Conservation (phyloP, 495 filamentous ascomycete genomes). For the Darksidea phi region DNA sequence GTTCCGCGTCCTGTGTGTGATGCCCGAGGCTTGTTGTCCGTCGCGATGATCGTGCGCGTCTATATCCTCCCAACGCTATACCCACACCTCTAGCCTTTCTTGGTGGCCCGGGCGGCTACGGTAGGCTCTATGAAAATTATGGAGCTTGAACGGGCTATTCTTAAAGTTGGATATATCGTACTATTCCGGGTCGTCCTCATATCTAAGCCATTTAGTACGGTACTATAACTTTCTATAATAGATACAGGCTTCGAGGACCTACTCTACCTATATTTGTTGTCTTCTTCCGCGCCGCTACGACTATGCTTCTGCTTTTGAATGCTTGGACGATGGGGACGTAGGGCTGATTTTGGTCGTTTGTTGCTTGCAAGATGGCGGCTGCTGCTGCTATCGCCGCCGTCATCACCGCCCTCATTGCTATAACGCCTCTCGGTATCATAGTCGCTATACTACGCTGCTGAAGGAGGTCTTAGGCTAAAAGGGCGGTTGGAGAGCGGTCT, state of each 20-base stretch:
- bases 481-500: constrained; percentile 6
- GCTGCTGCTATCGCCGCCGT: too few relatives aligned
- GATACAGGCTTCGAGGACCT: too few relatives aligned
- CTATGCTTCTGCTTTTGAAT: constrained; percentile 5
- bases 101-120: neutral
- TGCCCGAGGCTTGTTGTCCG: neutral
- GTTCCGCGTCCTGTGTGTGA: neutral
- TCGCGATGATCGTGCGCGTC: neutral
- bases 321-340: neutral
- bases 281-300: neutral
- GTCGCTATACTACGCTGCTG: constrained; percentile 3
- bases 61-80: neutral
- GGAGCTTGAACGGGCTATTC: neutral
- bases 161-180: neutral
- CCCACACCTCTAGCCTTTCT: neutral
- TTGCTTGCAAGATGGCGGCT: constrained; percentile 7
- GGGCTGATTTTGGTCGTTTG: constrained; percentile 5
- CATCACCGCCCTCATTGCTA: neutral
- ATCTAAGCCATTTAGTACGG: too few relatives aligned
- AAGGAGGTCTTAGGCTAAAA: neutral
- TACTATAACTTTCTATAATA: neutral
- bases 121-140: neutral
- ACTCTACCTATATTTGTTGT: constrained; percentile 1
- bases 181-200: neutral
- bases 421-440: too few relatives aligned